These are phyloP conservation scores for Fusarium guadeloupense DNA, from an alignment of 2,329 filamentous ascomycete genomes.

Conservation along the genomic window DNA sequence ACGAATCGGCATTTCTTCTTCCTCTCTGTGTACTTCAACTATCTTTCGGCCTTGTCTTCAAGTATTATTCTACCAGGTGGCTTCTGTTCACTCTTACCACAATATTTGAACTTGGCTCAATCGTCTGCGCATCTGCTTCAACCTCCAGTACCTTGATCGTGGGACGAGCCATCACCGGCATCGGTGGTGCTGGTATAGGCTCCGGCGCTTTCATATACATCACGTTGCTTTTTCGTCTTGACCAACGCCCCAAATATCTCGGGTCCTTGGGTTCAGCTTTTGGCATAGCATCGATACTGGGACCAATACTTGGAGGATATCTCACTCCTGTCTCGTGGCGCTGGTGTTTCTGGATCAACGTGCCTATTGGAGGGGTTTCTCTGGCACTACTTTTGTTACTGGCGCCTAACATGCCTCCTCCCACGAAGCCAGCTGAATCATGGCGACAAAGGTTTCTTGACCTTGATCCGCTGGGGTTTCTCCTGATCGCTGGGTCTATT, in stretches of 20 bases:
- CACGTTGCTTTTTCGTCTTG: constrained; percentile 4
- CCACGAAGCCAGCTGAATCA: not conserved
- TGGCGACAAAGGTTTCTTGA: constrained; percentile 17
- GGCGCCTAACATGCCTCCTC: constrained; percentile 4
- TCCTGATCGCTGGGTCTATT: constrained; percentile 15
- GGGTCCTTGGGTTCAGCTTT: not conserved
- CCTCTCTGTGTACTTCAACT: constrained; percentile 28
- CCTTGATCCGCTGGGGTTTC: constrained; percentile 7
- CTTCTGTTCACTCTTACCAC: constrained; percentile 4
- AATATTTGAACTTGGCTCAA: constrained; percentile 14
- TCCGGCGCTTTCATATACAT: constrained; percentile 16
- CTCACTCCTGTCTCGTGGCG: constrained; percentile 22
- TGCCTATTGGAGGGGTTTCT: constrained; percentile 14
- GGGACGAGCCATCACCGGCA: constrained; percentile 16
- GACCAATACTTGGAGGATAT: constrained; percentile 18
- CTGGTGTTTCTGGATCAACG: constrained; percentile 33
- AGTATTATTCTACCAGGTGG: constrained; percentile 28
- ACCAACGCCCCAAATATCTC: constrained; percentile 20
- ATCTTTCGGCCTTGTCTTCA: constrained; percentile 20
- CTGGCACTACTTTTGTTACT: not conserved
- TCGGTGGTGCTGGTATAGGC: constrained; percentile 24
- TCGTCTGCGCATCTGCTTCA: constrained; percentile 13
- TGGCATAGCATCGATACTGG: constrained; percentile 11
- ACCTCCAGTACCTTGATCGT: constrained; percentile 18
- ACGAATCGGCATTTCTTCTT: constrained; percentile 23